Evolutionary conservation across 2,329 filamentous ascomycete species (phyloP).

Genomic region (Cryoendolithus antarcticus): DNA sequence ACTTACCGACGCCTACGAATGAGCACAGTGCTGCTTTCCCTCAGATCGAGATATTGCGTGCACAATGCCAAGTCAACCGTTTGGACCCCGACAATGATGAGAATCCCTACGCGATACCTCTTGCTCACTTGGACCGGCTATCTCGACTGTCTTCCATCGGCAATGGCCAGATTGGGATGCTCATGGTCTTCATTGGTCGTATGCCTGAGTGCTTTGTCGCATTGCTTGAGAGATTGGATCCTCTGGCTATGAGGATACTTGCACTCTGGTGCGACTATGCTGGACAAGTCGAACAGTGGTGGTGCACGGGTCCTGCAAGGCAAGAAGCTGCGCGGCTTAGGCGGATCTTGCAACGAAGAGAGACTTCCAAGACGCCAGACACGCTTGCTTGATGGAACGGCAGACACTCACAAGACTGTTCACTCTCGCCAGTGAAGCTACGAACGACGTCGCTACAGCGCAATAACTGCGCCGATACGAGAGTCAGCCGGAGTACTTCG

Average conservation of each 20-base stretch:
- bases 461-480: no score
- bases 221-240: constrained; percentile 1
- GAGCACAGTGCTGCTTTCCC: neutral
- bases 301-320: constrained; percentile 3
- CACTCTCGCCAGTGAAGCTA: no score
- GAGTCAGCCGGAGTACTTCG: no score
- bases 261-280: constrained; percentile 2
- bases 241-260: constrained; percentile 3
- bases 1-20: neutral
- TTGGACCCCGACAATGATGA: neutral
- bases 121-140: constrained; percentile 1
- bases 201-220: constrained; percentile 4
- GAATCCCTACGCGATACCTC: constrained; percentile 3
- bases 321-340: constrained; percentile 1
- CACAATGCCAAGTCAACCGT: neutral
- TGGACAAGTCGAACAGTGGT: constrained; percentile 3
- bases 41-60: constrained; percentile 3
- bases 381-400: no score
- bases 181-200: constrained; percentile 6
- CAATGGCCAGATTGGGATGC: constrained; percentile 2
- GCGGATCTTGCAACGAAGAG: neutral
- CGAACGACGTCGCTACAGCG: no score
- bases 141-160: constrained; percentile 1
- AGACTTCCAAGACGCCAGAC: no score
- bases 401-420: no score